phyloP scores from a whole-genome alignment of 257 asterid genomes.

The Nyctanthes arbortristis region DNA sequence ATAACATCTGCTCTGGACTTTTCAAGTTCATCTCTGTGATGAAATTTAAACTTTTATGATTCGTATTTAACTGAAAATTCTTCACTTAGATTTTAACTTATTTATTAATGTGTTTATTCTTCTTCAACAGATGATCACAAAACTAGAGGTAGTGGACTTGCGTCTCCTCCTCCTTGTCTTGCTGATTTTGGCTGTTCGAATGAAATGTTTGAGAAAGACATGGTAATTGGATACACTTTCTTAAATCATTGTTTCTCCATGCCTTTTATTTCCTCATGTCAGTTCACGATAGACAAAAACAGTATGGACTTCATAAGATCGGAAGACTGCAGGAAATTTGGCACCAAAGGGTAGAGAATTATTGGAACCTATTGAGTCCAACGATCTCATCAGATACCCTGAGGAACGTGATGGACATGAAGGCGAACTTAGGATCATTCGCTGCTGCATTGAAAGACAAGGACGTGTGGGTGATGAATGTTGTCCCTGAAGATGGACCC shows the following conservation, averaged over 20 bases:
- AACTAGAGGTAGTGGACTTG: slow-evolving; percentile 78
- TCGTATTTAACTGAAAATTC: background rate
- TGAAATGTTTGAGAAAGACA: slow-evolving; percentile 84
- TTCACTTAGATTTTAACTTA: background rate
- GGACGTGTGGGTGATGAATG: slow-evolving; percentile 98
- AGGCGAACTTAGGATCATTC: slow-evolving; percentile 90
- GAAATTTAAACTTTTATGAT: background rate
- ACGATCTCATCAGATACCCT: slow-evolving; percentile 69
- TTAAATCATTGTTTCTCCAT: background rate
- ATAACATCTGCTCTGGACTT: background rate
- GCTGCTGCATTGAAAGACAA: slow-evolving; percentile 92
- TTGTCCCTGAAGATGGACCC: slow-evolving; percentile 91
- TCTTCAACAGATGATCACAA: slow-evolving; percentile 76
- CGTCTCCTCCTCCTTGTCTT: slow-evolving; percentile 92
- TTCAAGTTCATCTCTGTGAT: background rate
- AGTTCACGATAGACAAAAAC: background rate
- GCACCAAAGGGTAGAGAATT: slow-evolving; percentile 79
- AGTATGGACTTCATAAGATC: slow-evolving; percentile 10
- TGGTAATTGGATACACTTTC: slow-evolving; percentile 46
- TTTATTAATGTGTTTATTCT: slow-evolving; percentile 10
- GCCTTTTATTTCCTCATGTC: background rate
- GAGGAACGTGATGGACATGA: slow-evolving; percentile 96
- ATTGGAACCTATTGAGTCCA: slow-evolving; percentile 75
- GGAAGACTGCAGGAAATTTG: slow-evolving; percentile 83
- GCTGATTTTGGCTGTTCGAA: slow-evolving; percentile 90